Percentiles rank a stretch among this genome's conserved stretches.
Conservation (phyloP, 1,284 basidiomycete species). For the Mrakiaceae sp. region DNA sequence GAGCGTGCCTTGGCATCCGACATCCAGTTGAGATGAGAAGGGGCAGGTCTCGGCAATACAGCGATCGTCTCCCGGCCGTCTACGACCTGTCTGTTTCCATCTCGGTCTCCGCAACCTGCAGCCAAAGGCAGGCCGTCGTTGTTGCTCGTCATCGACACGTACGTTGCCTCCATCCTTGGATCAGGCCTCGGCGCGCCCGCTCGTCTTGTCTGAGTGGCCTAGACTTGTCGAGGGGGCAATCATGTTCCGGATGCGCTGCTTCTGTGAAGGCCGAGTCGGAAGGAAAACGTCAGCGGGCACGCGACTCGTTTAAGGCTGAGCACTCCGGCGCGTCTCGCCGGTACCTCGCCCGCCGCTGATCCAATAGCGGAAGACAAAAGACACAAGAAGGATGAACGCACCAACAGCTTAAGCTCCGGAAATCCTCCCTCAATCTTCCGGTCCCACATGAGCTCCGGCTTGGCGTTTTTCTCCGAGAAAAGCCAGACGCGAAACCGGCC, state of each 20-base stretch:
- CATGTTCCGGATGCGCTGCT: slow-evolving; percentile 71
- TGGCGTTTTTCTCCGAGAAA: slow-evolving; percentile 29
- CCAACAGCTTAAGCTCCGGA: slow-evolving; percentile 74
- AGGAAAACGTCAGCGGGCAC: not conserved
- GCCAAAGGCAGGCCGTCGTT: too few species aligned
- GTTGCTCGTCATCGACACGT: too few species aligned
- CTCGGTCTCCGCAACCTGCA: too few species aligned
- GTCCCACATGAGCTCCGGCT: slow-evolving; percentile 35
- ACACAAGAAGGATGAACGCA: slow-evolving; percentile 33
- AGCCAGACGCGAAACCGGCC: slow-evolving; percentile 84
- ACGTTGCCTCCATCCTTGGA: too few species aligned
- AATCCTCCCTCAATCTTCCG: slow-evolving; percentile 66
- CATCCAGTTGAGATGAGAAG: too few species aligned
- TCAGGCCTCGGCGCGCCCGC: slow-evolving; percentile 2
- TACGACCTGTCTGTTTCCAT: too few species aligned
- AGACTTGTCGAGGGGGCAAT: slow-evolving; percentile 65
- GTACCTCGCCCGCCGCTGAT: too few species aligned
- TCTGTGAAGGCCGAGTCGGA: slow-evolving; percentile 41
- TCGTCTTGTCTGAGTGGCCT: slow-evolving; percentile 59
- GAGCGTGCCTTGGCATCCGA: too few species aligned
- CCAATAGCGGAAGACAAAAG: too few species aligned
- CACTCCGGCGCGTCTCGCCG: too few species aligned
- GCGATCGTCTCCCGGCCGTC: too few species aligned
- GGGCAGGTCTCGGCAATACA: too few species aligned
- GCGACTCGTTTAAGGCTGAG: not conserved